A percentile compares a stretch with the other conserved stretches of the same genome.
phyloP scores from a whole-genome alignment of 768 basidiomycete genomes.

The Boletus sp. region DNA sequence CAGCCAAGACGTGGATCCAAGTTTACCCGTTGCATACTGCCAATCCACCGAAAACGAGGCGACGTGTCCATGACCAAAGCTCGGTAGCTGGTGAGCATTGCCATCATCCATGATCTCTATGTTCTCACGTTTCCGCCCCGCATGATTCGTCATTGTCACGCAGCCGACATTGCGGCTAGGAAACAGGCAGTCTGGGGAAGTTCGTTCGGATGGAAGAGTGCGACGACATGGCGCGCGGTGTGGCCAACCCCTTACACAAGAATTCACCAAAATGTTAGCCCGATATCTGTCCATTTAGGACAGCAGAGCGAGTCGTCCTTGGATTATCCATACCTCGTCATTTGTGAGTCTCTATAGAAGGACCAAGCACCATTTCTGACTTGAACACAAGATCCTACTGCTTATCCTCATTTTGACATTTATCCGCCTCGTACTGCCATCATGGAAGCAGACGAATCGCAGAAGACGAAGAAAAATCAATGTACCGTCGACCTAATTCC shows the following conservation, averaged over 20 bases:
- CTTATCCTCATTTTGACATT: conserved; percentile 42
- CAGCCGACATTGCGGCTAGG: conserved; percentile 45
- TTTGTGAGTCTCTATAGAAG: conserved; percentile 24
- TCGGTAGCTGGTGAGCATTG: conserved; percentile 1
- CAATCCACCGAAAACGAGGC: background rate
- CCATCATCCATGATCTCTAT: background rate
- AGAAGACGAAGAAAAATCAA: background rate
- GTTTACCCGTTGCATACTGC: conserved; percentile 18
- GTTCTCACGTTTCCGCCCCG: conserved; percentile 38
- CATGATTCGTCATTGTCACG: conserved; percentile 45
- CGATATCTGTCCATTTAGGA: background rate
- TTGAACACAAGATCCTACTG: conserved; percentile 35
- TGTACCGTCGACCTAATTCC: conserved; percentile 7
- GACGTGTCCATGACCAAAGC: background rate
- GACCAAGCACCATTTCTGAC: conserved; percentile 12
- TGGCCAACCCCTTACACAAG: conserved; percentile 12
- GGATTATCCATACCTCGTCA: conserved; percentile 25
- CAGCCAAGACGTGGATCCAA: conserved; percentile 17
- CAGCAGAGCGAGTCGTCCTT: conserved; percentile 7
- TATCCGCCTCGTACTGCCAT: conserved; percentile 29
- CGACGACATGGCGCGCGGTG: conserved; percentile 16
- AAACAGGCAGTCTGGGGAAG: conserved; percentile 41
- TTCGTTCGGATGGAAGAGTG: conserved; percentile 21
- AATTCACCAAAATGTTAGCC: background rate
- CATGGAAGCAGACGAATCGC: background rate